Percentiles rank a stretch among this genome's conserved stretches.
phyloP scores from a whole-genome alignment of 1,284 basidiomycete genomes.

The Stereum hirsutum region DNA sequence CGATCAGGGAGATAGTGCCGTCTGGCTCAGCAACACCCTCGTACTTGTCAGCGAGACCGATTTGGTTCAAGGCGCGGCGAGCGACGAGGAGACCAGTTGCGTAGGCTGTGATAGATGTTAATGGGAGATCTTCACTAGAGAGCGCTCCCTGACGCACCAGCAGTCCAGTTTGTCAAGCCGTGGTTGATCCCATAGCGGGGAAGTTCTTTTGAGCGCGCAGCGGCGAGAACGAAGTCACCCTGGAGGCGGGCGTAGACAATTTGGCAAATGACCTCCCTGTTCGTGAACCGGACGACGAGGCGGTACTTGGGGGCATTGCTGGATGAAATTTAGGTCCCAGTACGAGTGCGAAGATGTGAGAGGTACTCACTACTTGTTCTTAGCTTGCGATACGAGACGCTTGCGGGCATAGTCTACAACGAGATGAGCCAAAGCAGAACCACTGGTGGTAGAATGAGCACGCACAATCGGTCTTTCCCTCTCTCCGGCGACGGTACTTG shows the following conservation, averaged over 20 bases:
- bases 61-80: conserved; percentile 91
- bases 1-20: conserved; percentile 78
- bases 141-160: conserved; percentile 40
- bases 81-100: conserved; percentile 95
- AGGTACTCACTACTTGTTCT: conserved; percentile 92
- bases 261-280: conserved; percentile 88
- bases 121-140: not conserved
- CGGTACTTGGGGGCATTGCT: conserved; percentile 97
- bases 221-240: conserved; percentile 89
- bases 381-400: conserved; percentile 93
- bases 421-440: conserved; percentile 2
- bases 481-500: conserved; percentile 90
- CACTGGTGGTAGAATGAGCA: conserved; percentile 6
- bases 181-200: conserved; percentile 97
- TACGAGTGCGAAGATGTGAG: not conserved
- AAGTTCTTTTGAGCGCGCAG: conserved; percentile 88
- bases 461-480: conserved; percentile 97
- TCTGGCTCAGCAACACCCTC: conserved; percentile 92
- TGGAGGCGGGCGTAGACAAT: conserved; percentile 96
- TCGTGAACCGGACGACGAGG: conserved; percentile 96
- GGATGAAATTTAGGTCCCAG: not conserved
- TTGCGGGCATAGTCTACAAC: conserved; percentile 89
- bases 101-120: conserved; percentile 56
- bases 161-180: conserved; percentile 98
- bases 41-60: conserved; percentile 98